These are phyloP conservation scores for Calonectria montana DNA, from an alignment of 2,329 filamentous ascomycete species.

Conservation along the genomic window DNA sequence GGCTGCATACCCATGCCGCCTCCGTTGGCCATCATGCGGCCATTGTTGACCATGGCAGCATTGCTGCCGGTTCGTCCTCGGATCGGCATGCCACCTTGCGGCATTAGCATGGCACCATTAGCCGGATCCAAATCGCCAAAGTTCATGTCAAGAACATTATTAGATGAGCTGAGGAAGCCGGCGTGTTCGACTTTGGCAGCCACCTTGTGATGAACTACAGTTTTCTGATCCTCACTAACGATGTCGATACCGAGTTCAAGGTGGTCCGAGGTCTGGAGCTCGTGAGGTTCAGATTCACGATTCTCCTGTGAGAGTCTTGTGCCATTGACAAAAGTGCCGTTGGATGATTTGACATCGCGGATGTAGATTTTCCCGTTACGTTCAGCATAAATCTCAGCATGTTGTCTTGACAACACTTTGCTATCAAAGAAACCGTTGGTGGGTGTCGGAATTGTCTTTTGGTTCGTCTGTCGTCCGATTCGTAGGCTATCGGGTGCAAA, in stretches of 20 bases:
- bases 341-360: conserved; percentile 97
- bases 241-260: conserved; percentile 98
- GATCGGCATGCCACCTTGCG: conserved; percentile 75
- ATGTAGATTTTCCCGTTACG: conserved; percentile 92
- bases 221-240: conserved; percentile 98
- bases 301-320: conserved; percentile 92
- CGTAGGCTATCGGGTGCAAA: conserved; percentile 93
- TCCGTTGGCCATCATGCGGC: conserved; percentile 67
- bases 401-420: conserved; percentile 94
- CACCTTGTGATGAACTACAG: conserved; percentile 98
- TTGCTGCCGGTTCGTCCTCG: conserved; percentile 78
- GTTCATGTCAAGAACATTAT: conserved; percentile 86
- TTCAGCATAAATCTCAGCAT: conserved; percentile 95
- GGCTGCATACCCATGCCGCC: conserved; percentile 58
- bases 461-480: conserved; percentile 96
- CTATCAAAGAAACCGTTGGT: conserved; percentile 97
- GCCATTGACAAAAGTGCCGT: conserved; percentile 98
- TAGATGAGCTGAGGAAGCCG: conserved; percentile 80
- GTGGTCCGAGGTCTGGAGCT: conserved; percentile 90
- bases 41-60: conserved; percentile 70
- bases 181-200: conserved; percentile 97
- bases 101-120: conserved; percentile 78
- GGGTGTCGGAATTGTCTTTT: conserved; percentile 91
- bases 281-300: conserved; percentile 94
- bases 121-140: conserved; percentile 92